These are phyloP conservation scores for Penicillium alfredii DNA, from an alignment of 495 filamentous ascomycete species.

Conservation along the genomic window DNA sequence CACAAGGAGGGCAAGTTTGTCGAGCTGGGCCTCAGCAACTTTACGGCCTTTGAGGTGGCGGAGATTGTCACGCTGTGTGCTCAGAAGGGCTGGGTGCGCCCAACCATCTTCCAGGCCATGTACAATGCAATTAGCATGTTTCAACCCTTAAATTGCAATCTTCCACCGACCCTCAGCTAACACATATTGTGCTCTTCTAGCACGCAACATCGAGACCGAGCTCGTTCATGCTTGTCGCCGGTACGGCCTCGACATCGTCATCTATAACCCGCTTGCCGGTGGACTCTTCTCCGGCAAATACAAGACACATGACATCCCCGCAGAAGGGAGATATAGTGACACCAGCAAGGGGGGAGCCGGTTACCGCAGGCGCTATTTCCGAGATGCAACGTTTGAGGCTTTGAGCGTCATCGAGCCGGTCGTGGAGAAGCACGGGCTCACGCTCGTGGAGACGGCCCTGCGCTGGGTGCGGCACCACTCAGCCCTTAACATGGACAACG, in stretches of 20 bases:
- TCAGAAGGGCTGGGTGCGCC: conserved; percentile 63
- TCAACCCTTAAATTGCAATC: no score
- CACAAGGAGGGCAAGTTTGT: conserved; percentile 88
- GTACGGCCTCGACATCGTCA: conserved; percentile 79
- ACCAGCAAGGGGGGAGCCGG: conserved; percentile 45
- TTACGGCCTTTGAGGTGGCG: conserved; percentile 83
- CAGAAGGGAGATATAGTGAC: conserved; percentile 65
- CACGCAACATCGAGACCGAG: conserved; percentile 73
- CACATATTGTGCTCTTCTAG: no score
- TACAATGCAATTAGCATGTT: conserved; percentile 57
- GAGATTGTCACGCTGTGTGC: conserved; percentile 81
- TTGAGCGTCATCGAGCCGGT: conserved; percentile 68
- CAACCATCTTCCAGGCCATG: conserved; percentile 58
- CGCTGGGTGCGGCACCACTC: conserved; percentile 81
- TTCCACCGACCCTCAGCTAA: conserved; percentile 45
- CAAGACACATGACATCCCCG: conserved; percentile 61
- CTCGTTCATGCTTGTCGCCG: conserved; percentile 73
- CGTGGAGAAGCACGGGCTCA: conserved; percentile 66
- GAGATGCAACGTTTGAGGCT: conserved; percentile 70
- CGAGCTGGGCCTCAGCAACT: conserved; percentile 75
- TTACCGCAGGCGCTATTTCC: conserved; percentile 80
- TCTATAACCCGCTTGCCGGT: conserved; percentile 88
- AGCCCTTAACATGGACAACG: conserved; percentile 64
- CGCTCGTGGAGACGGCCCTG: conserved; percentile 75
- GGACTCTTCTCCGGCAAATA: conserved; percentile 84